A percentile compares a stretch with the other conserved stretches of the same genome.
Conservation (phyloP, 2,329 filamentous ascomycete genomes). For the Arthroderma sp. region DNA sequence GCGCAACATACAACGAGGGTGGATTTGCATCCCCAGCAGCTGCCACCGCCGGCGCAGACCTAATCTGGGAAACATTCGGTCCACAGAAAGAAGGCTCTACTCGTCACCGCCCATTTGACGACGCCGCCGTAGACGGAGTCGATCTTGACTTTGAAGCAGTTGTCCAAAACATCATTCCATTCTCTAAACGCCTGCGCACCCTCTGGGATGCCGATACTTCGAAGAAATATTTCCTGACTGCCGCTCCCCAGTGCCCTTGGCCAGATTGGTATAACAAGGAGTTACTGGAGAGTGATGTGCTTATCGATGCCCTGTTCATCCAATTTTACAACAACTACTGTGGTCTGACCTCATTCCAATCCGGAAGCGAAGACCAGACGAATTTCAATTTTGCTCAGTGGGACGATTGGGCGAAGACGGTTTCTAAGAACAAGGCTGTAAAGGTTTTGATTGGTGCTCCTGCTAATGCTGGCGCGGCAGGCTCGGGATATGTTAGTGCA, state of each 20-base stretch:
- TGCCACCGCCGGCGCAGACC: constrained; percentile 34
- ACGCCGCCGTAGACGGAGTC: constrained; percentile 37
- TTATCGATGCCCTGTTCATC: constrained; percentile 42
- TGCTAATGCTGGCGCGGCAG: constrained; percentile 19
- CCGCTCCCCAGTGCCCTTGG: constrained; percentile 37
- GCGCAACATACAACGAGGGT: constrained; percentile 12
- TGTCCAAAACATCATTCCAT: not conserved
- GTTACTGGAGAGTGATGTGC: constrained; percentile 29
- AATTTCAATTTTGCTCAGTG: constrained; percentile 36
- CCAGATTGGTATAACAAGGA: constrained; percentile 29
- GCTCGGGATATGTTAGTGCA: constrained; percentile 21
- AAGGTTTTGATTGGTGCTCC: constrained; percentile 43
- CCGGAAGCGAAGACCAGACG: constrained; percentile 35
- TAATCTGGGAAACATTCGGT: constrained; percentile 38
- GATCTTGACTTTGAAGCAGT: constrained; percentile 34
- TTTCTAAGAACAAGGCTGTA: constrained; percentile 27
- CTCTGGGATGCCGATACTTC: constrained; percentile 14
- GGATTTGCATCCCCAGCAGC: constrained; percentile 8
- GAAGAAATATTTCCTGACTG: constrained; percentile 36
- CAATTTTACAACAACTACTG: constrained; percentile 39
- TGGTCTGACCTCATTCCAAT: constrained; percentile 15
- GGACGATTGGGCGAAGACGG: constrained; percentile 22
- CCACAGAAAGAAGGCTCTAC: constrained; percentile 22
- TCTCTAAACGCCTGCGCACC: constrained; percentile 12
- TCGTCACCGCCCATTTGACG: constrained; percentile 34